Percentiles rank a stretch among this genome's conserved stretches.
Conservation (phyloP, 2,329 filamentous ascomycete genomes). For the Penicillium sp. region DNA sequence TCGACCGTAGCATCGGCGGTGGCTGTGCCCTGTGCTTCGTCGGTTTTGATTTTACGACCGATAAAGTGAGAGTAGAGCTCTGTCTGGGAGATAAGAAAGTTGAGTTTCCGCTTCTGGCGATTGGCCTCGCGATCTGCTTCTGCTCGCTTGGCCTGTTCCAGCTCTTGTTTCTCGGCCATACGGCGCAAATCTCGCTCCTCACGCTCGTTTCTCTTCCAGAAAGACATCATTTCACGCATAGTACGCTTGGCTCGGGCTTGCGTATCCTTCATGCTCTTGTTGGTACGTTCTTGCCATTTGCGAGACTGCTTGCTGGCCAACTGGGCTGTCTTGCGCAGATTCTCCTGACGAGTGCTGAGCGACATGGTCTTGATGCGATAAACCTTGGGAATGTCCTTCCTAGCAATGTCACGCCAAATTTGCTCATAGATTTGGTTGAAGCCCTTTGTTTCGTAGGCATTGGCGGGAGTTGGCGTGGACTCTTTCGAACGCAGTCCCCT, state of each 20-base stretch:
- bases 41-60: constrained; percentile 97
- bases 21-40: constrained; percentile 89
- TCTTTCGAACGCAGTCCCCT: constrained; percentile 40
- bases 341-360: constrained; percentile 82
- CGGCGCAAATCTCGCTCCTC: constrained; percentile 94
- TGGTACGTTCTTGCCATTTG: constrained; percentile 93
- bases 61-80: constrained; percentile 99
- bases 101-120: constrained; percentile 95
- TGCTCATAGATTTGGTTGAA: constrained; percentile 98
- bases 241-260: constrained; percentile 95
- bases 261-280: constrained; percentile 97
- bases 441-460: constrained; percentile 77
- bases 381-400: constrained; percentile 90
- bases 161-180: constrained; percentile 88
- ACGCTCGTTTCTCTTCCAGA: constrained; percentile 98
- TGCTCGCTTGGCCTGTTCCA: constrained; percentile 93
- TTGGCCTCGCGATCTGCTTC: constrained; percentile 97
- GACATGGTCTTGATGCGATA: constrained; percentile 84
- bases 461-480: constrained; percentile 49
- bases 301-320: constrained; percentile 95
- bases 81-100: constrained; percentile 98
- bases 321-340: constrained; percentile 95
- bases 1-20: constrained; percentile 75
- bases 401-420: constrained; percentile 91
- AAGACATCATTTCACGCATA: constrained; percentile 99